phyloP scores from a whole-genome alignment of 78 protist species.

The Mastigamoeba balamuthi region DNA sequence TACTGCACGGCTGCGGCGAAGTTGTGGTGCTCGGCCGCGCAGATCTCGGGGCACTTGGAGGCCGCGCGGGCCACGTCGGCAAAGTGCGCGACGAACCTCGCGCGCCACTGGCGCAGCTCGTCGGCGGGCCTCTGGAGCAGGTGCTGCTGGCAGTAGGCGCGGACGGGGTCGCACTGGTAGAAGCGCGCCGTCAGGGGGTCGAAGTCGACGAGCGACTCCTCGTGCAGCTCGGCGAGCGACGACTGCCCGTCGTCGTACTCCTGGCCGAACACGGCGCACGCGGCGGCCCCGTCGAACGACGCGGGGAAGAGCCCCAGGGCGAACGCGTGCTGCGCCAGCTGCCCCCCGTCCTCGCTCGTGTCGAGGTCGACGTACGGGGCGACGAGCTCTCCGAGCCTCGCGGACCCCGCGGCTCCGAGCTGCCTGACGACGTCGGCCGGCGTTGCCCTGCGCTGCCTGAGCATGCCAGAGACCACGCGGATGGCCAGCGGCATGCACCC shows the following conservation, averaged over 20 bases:
- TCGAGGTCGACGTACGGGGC: too few species aligned
- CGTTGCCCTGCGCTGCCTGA: neutral
- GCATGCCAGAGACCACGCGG: neutral
- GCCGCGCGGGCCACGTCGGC: too few species aligned
- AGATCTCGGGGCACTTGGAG: too few species aligned
- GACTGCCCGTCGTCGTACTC: neutral
- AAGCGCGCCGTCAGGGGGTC: neutral
- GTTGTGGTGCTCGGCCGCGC: too few species aligned
- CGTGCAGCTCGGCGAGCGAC: neutral
- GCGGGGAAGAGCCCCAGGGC: neutral
- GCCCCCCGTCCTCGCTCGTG: too few species aligned
- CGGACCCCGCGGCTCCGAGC: too few species aligned
- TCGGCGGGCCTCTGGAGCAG: too few species aligned
- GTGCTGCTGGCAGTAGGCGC: neutral
- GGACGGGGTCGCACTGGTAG: neutral
- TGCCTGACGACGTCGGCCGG: neutral
- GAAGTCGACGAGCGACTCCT: neutral
- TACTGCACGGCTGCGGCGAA: too few species aligned
- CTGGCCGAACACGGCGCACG: neutral
- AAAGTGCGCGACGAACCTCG: too few species aligned
- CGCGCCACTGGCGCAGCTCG: too few species aligned
- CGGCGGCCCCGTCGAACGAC: neutral
- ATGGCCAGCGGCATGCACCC: neutral
- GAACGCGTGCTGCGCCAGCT: too few species aligned
- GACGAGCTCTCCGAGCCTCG: too few species aligned